Evolutionary conservation across 352 stramenopile genomes (phyloP).

Genomic region (Globisporangium spiculum): DNA sequence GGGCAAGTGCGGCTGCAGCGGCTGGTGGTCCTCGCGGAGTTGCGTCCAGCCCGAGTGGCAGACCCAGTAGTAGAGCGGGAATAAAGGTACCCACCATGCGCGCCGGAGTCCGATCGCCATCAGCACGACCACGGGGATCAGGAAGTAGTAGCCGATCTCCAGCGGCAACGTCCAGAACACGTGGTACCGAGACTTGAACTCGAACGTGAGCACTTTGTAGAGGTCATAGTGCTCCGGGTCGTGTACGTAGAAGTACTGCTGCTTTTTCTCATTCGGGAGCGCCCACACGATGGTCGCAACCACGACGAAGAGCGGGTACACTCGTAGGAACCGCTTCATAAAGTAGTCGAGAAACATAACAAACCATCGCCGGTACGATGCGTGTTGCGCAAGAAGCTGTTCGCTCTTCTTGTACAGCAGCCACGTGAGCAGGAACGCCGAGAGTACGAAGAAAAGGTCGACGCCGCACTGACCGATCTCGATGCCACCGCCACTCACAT

Average conservation of each 20-base stretch:
- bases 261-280: constrained; percentile 29
- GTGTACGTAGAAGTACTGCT: constrained; percentile 26
- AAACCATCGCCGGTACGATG: constrained; percentile 10
- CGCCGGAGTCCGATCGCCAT: neutral
- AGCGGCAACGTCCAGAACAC: constrained; percentile 54
- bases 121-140: constrained; percentile 33
- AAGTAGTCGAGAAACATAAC: constrained; percentile 41
- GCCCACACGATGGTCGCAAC: constrained; percentile 29
- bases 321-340: constrained; percentile 46
- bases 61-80: constrained; percentile 23
- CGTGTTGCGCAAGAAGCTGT: constrained; percentile 16
- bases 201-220: constrained; percentile 31
- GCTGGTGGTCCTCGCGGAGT: constrained; percentile 23
- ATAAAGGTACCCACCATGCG: constrained; percentile 22
- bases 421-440: constrained; percentile 24
- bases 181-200: constrained; percentile 30
- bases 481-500: constrained; percentile 10
- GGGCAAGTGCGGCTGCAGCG: constrained; percentile 26
- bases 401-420: constrained; percentile 20
- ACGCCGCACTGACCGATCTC: constrained; percentile 19
- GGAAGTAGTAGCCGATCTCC: constrained; percentile 44
- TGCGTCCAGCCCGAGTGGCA: constrained; percentile 19
- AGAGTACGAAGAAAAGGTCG: constrained; percentile 29
- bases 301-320: constrained; percentile 51
- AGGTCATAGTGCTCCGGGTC: constrained; percentile 20